Base-by-base conservation (phyloP, 208 protist genomes). In the Crithidia expoeki region DNA sequence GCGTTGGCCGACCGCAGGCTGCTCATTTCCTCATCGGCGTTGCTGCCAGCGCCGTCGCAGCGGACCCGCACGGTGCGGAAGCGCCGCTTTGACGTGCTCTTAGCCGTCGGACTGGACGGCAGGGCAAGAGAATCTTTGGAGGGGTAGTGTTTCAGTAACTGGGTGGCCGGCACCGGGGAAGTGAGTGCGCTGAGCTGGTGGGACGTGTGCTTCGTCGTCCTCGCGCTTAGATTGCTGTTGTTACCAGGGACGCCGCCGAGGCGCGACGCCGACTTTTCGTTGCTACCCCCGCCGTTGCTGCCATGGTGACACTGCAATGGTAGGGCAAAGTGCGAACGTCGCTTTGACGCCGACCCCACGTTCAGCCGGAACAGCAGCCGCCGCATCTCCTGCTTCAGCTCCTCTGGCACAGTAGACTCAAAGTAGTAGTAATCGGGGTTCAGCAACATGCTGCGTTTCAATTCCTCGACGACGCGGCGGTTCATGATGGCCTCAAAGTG, bases 401-500 rank as follows among this genome's bases (percentile, higher is more conserved):
- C 72, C 71, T 84, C 75, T 16, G 81, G 79, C 36, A 83, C 74
- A 17, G 76, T 69, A 19, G 30, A 49, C 49, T 86, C 66, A 23
- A 86, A 83, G 73, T 79, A 88, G 60, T 64, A 60, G 83, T 93
- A 93, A 51, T 56, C 67, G 25, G 74, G 68, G 69, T 76, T 65
- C n/a, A 76, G 14, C 33, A 79, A 59, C 46, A 93, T 74, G 72
- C 52, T 74, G 50, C 71, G 75, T 70, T 89, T 89, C 62, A 89
- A 60, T 12, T 70, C 68, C 50, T 93, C 78, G 12, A 89, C 50
- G 9, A 74, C 62, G 36, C 47, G 12, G 30, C 72, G 68, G 10
- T 30, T 69, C 53, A 85, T 85, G 67, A 90, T 84, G 2, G 76
- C 79, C 62, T 93, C 83, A 44, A 93, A 83, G 44, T 93, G 79